Conservation (phyloP, 2,329 filamentous ascomycete species). For the Hypoxylon sp. region DNA sequence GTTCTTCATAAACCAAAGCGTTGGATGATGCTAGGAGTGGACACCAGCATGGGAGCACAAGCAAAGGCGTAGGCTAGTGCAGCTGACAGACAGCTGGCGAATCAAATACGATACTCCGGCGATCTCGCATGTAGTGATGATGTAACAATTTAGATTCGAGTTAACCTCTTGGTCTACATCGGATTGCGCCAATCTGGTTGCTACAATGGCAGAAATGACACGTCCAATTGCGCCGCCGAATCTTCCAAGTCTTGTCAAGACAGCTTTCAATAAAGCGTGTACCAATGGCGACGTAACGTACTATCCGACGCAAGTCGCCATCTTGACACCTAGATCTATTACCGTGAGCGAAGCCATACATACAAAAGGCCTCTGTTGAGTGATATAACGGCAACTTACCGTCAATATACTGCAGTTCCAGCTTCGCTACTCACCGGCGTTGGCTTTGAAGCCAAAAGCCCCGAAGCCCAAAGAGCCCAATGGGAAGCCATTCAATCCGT, state of each 20-base stretch:
- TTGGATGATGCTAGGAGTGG: no score
- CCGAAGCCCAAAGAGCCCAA: conserved; percentile 56
- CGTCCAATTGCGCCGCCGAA: conserved; percentile 59
- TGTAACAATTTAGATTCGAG: conserved; percentile 7
- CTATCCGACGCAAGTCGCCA: conserved; percentile 66
- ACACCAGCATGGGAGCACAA: no score
- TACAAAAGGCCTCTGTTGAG: neutral
- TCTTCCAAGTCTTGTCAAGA: conserved; percentile 65
- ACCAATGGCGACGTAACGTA: conserved; percentile 65
- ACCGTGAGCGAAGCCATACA: conserved; percentile 36
- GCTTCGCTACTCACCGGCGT: conserved; percentile 76
- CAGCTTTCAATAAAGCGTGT: conserved; percentile 63
- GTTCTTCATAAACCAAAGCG: neutral
- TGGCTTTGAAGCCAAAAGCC: conserved; percentile 75
- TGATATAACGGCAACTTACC: conserved; percentile 13
- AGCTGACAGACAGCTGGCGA: conserved; percentile 1
- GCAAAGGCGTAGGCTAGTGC: neutral
- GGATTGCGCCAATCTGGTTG: neutral
- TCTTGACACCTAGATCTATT: conserved; percentile 57
- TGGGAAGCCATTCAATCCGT: conserved; percentile 70
- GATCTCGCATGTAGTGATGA: conserved; percentile 12
- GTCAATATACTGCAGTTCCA: conserved; percentile 70
- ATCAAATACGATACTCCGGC: neutral
- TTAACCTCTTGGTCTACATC: conserved; percentile 5
- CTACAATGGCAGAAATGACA: conserved; percentile 54